These are phyloP conservation scores for Populus simonii DNA, from an alignment of 345 rosid genomes.

Conservation along the genomic window DNA sequence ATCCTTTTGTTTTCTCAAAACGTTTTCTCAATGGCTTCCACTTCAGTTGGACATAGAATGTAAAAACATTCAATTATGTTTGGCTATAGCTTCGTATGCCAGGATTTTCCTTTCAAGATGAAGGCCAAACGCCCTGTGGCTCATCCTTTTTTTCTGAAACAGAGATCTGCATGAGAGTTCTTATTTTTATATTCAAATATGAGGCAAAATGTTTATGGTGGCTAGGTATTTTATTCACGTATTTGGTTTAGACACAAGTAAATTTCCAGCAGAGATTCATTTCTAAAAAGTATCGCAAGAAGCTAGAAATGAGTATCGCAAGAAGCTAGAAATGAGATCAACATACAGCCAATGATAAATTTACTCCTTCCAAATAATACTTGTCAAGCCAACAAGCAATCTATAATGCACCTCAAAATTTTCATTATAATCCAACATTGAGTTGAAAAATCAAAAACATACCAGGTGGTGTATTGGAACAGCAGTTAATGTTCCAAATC, in stretches of 20 bases:
- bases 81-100: background rate
- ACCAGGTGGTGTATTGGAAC: constrained; percentile 99
- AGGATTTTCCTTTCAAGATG: background rate
- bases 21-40: background rate
- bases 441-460: constrained; percentile 25
- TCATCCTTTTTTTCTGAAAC: background rate
- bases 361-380: background rate
- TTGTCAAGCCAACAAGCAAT: background rate
- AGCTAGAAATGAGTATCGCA: background rate
- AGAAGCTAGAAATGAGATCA: background rate
- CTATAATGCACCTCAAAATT: background rate
- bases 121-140: background rate
- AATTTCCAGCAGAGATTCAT: background rate
- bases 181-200: background rate
- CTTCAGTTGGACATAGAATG: background rate
- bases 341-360: background rate
- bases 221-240: too few relatives aligned
- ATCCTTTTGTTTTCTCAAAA: background rate
- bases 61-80: background rate
- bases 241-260: background rate
- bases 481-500: constrained; percentile 92
- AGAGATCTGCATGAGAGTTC: background rate
- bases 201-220: too few relatives aligned
- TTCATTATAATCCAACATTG: background rate
- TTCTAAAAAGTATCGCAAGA: background rate